Evolutionary conservation across 345 rosid species (phyloP).

Genomic region (Jatropha curcas): DNA sequence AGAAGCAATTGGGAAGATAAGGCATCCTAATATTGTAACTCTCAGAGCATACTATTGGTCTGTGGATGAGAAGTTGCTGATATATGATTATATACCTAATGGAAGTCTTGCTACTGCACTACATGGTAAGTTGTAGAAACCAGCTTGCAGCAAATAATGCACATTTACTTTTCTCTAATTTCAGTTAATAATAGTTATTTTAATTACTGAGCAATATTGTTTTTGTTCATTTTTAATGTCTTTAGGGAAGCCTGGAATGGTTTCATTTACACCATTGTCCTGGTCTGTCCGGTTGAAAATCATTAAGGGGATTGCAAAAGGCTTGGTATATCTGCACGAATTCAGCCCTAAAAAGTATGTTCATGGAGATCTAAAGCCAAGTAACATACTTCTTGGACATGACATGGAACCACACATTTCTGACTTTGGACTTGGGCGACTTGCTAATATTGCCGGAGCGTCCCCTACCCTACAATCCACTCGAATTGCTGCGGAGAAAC

Average conservation of each 20-base stretch:
- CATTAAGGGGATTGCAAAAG: conserved; percentile 73
- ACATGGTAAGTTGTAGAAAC: conserved; percentile 58
- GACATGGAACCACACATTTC: conserved; percentile 78
- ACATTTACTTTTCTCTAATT: neutral
- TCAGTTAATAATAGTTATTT: neutral
- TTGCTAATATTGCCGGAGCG: conserved; percentile 90
- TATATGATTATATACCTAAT: conserved; percentile 75
- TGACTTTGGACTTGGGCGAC: conserved; percentile 85
- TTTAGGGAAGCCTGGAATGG: conserved; percentile 77
- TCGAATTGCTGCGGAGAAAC: conserved; percentile 46
- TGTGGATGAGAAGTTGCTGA: conserved; percentile 91
- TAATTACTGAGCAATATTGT: neutral
- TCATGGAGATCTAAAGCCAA: conserved; percentile 91
- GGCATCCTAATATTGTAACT: conserved; percentile 82
- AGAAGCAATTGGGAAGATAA: conserved; percentile 89
- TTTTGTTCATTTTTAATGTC: conserved; percentile 11
- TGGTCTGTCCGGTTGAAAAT: conserved; percentile 78
- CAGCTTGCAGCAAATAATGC: neutral
- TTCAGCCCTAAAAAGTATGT: conserved; percentile 89
- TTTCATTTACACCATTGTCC: conserved; percentile 53
- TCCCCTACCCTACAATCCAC: conserved; percentile 71
- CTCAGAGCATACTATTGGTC: conserved; percentile 97
- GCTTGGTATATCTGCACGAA: conserved; percentile 85
- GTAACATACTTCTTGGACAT: conserved; percentile 78
- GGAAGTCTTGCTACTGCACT: conserved; percentile 85